These are phyloP conservation scores for Plenodomus lindquistii DNA, from an alignment of 2,329 filamentous ascomycete genomes.

Conservation along the genomic window DNA sequence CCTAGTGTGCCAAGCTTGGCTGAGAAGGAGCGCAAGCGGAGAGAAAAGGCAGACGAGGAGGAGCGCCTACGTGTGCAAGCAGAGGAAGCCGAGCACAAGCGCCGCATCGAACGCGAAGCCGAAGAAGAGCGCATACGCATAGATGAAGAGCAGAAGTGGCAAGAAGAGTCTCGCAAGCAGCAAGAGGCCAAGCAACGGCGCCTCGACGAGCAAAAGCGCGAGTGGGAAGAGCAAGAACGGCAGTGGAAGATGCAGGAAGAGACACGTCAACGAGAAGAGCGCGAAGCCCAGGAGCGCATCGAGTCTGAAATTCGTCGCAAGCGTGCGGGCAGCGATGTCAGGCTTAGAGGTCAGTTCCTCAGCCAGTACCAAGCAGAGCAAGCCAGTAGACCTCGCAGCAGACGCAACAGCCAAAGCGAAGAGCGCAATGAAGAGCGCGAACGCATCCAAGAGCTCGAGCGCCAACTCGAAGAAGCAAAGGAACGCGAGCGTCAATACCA, in stretches of 20 bases:
- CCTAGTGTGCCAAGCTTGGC: slow-evolving; percentile 79
- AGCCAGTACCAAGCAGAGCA: slow-evolving; percentile 84
- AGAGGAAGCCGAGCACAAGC: slow-evolving; percentile 57
- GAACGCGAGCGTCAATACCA: slow-evolving; percentile 69
- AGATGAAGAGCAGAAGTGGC: slow-evolving; percentile 70
- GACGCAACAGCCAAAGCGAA: slow-evolving; percentile 44
- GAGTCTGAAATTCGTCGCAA: slow-evolving; percentile 68
- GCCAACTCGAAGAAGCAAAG: slow-evolving; percentile 68
- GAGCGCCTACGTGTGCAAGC: slow-evolving; percentile 54
- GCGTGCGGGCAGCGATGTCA: slow-evolving; percentile 64
- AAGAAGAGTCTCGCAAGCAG: slow-evolving; percentile 64
- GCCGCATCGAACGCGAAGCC: slow-evolving; percentile 55
- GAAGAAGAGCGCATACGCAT: slow-evolving; percentile 65
- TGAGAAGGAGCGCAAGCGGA: slow-evolving; percentile 76
- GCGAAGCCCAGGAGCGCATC: slow-evolving; percentile 69
- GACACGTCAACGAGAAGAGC: slow-evolving; percentile 70
- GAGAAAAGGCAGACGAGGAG: slow-evolving; percentile 60
- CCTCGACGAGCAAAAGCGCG: slow-evolving; percentile 69
- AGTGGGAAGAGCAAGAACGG: slow-evolving; percentile 76
- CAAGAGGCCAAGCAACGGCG: slow-evolving; percentile 63
- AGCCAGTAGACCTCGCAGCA: slow-evolving; percentile 41
- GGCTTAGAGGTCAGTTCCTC: slow-evolving; percentile 79
- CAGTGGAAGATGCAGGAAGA: slow-evolving; percentile 80
- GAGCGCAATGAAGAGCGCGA: slow-evolving; percentile 62
- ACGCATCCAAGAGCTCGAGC: slow-evolving; percentile 80